These are phyloP conservation scores for Aureobasidium sp. DNA, from an alignment of 2,329 filamentous ascomycete genomes.

Conservation along the genomic window DNA sequence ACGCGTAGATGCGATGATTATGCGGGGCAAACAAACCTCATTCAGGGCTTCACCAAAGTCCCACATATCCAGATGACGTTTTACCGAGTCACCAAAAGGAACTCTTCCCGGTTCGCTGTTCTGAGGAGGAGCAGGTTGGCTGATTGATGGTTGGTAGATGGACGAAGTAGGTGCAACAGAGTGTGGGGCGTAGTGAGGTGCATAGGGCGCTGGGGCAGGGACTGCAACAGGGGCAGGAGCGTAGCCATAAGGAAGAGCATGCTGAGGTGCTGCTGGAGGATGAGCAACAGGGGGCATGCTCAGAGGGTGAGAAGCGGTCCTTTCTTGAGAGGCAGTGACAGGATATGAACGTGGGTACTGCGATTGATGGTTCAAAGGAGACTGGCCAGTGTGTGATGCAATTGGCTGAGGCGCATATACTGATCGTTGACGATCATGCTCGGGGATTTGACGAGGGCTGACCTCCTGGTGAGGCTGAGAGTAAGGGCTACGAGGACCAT, in stretches of 20 bases:
- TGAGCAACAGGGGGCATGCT: slow-evolving; percentile 31
- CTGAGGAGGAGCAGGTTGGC: slow-evolving; percentile 27
- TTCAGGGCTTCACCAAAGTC: slow-evolving; percentile 48
- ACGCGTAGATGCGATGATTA: neutral
- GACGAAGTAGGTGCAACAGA: slow-evolving; percentile 27
- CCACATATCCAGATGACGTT: slow-evolving; percentile 54
- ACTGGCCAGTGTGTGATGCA: slow-evolving; percentile 12
- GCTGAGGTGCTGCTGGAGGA: slow-evolving; percentile 24
- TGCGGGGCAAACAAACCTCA: slow-evolving; percentile 31
- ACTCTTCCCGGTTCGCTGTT: slow-evolving; percentile 19
- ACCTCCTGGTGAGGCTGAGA: slow-evolving; percentile 15
- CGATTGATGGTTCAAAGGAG: neutral
- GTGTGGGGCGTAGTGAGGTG: slow-evolving; percentile 32
- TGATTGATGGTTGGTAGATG: slow-evolving; percentile 33
- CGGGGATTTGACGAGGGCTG: slow-evolving; percentile 13
- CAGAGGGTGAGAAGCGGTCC: slow-evolving; percentile 27
- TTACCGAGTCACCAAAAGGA: slow-evolving; percentile 43
- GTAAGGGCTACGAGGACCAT: slow-evolving; percentile 14
- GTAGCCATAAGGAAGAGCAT: slow-evolving; percentile 30
- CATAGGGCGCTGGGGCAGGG: slow-evolving; percentile 18
- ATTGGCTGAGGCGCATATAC: slow-evolving; percentile 23
- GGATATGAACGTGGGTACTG: slow-evolving; percentile 13
- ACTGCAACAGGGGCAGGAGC: slow-evolving; percentile 22
- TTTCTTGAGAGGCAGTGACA: slow-evolving; percentile 27
- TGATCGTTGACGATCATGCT: slow-evolving; percentile 14